Conservation (phyloP, 75 land plant species). For the Picea glauca region DNA sequence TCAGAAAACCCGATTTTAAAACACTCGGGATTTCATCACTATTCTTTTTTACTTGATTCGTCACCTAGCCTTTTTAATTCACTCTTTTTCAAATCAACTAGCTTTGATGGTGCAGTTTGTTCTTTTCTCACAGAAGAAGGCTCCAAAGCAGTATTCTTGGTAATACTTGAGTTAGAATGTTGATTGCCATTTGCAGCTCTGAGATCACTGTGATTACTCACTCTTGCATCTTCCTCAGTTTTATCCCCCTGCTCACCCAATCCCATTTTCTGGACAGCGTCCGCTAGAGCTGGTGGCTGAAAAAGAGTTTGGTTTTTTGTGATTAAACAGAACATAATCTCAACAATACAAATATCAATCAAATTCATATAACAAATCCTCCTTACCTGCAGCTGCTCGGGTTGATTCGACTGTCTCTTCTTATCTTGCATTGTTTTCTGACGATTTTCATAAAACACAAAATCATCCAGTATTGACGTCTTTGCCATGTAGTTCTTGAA, state of each 20-base stretch:
- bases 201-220: background rate
- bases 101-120: background rate
- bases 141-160: background rate
- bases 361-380: background rate
- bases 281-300: background rate
- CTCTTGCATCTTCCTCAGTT: background rate
- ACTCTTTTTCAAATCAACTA: background rate
- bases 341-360: background rate
- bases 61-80: background rate
- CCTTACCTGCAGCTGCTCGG: slow-evolving; percentile 20
- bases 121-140: background rate
- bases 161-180: background rate
- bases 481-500: slow-evolving; percentile 60
- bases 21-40: slow-evolving; percentile 5
- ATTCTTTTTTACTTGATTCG: background rate
- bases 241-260: background rate
- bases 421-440: slow-evolving; percentile 73
- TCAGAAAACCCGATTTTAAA: slow-evolving; percentile 5
- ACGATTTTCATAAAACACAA: slow-evolving; percentile 70
- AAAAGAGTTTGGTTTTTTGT: background rate
- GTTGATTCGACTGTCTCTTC: slow-evolving; percentile 26
- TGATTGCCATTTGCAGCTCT: background rate
- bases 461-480: slow-evolving; percentile 82
- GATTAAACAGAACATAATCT: background rate
- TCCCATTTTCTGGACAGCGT: slow-evolving; percentile 7